These are phyloP conservation scores for Teunomyces stri DNA, from an alignment of 805 yeast genomes.

Conservation along the genomic window DNA sequence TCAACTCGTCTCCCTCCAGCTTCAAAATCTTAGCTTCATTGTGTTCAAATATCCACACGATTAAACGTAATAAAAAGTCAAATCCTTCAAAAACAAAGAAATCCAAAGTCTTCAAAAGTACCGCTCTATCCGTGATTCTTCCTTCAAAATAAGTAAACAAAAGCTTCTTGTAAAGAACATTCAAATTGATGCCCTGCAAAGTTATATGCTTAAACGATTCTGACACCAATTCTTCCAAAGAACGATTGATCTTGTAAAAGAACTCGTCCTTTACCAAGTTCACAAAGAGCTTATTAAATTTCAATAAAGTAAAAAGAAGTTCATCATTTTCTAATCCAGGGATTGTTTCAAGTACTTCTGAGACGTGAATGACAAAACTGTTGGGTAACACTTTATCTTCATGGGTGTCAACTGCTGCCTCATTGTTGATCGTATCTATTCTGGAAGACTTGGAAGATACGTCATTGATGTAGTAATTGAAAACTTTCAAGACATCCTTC, in stretches of 20 bases:
- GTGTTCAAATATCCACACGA: constrained; percentile 21
- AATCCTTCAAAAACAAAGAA: constrained; percentile 40
- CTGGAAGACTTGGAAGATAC: constrained; percentile 12
- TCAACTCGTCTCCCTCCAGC: constrained; percentile 25
- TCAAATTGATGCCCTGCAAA: constrained; percentile 35
- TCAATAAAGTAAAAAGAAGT: constrained; percentile 31
- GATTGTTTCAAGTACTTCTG: constrained; percentile 16
- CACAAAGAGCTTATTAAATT: constrained; percentile 25
- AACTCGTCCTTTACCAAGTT: constrained; percentile 31
- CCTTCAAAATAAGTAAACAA: constrained; percentile 19
- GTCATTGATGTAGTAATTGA: constrained; percentile 30
- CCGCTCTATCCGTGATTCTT: constrained; percentile 4
- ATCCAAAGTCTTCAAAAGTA: constrained; percentile 24
- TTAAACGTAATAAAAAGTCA: constrained; percentile 29
- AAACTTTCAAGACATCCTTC: constrained; percentile 28
- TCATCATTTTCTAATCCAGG: constrained; percentile 25
- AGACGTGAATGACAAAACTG: constrained; percentile 21
- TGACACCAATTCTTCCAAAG: constrained; percentile 32
- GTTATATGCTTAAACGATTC: constrained; percentile 31
- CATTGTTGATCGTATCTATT: constrained; percentile 12
- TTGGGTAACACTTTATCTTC: constrained; percentile 12
- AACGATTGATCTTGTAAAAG: constrained; percentile 32
- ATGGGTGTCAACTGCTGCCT: constrained; percentile 4
- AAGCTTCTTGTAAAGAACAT: constrained; percentile 16
- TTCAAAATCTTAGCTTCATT: constrained; percentile 15